Evolutionary conservation across 768 basidiomycete species (phyloP).

Genomic region (Trichaptum fuscoviolaceum): DNA sequence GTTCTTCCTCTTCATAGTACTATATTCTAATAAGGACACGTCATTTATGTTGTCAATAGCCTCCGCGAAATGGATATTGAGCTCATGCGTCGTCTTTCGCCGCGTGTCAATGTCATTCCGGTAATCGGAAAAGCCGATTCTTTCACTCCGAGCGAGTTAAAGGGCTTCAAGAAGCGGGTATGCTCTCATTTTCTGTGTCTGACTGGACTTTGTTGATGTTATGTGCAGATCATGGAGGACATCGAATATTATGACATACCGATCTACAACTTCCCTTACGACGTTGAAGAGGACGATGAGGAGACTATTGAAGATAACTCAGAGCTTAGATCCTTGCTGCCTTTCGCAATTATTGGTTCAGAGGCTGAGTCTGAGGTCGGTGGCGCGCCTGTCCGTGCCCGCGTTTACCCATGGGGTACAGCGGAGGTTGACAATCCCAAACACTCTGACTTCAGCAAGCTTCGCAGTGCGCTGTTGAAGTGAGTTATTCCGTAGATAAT

Average conservation of each 20-base stretch:
- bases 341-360: slow-evolving; percentile 95
- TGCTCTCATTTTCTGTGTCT: slow-evolving; percentile 18
- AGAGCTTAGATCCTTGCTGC: slow-evolving; percentile 87
- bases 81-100: slow-evolving; percentile 95
- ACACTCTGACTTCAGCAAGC: slow-evolving; percentile 96
- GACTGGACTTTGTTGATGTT: slow-evolving; percentile 7
- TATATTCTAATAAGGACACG: neutral
- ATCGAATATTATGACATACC: slow-evolving; percentile 98
- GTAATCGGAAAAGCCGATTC: slow-evolving; percentile 97
- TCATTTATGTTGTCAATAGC: slow-evolving; percentile 31
- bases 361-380: slow-evolving; percentile 95
- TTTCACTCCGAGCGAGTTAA: slow-evolving; percentile 87
- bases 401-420: slow-evolving; percentile 98
- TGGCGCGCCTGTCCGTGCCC: slow-evolving; percentile 85
- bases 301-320: slow-evolving; percentile 98
- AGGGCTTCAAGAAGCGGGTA: slow-evolving; percentile 93
- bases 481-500: slow-evolving; percentile 29
- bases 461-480: slow-evolving; percentile 89
- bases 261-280: slow-evolving; percentile 99
- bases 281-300: slow-evolving; percentile 98
- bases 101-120: slow-evolving; percentile 98
- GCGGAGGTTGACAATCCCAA: slow-evolving; percentile 99
- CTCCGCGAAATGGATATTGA: slow-evolving; percentile 99
- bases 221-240: slow-evolving; percentile 91
- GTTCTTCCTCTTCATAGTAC: neutral